phyloP scores from a whole-genome alignment of 148 eudicot species.

The Rhododendron williamsianum region DNA sequence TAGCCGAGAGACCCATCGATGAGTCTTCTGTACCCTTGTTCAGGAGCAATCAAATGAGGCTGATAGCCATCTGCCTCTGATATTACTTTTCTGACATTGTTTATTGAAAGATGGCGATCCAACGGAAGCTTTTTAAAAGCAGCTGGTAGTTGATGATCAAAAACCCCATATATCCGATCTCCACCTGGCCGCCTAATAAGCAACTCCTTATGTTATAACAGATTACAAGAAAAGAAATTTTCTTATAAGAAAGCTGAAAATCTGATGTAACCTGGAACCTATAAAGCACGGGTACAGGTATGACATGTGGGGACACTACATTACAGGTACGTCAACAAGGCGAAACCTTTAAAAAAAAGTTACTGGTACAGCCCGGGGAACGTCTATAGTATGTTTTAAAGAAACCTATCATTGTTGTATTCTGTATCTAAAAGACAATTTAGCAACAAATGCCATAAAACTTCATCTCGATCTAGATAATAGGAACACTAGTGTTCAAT shows the following conservation, averaged over 20 bases:
- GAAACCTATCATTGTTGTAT: neutral
- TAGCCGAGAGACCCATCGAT: conserved; percentile 98
- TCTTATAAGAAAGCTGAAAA: neutral
- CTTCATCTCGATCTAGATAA: neutral
- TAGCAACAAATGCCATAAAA: neutral
- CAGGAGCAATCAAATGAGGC: conserved; percentile 98
- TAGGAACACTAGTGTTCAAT: neutral
- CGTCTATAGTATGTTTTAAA: neutral
- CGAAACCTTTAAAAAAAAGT: neutral
- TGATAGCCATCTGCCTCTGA: conserved; percentile 99
- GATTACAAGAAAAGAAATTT: neutral
- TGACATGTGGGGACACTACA: neutral
- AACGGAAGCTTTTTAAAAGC: conserved; percentile 96
- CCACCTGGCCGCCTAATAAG: conserved; percentile 89
- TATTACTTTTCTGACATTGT: conserved; percentile 90
- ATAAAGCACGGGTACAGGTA: neutral
- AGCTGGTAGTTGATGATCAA: conserved; percentile 97
- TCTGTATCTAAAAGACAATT: neutral
- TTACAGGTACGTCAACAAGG: neutral
- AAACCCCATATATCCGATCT: conserved; percentile 89
- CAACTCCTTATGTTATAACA: conserved; percentile 6
- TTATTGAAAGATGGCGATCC: conserved; percentile 92
- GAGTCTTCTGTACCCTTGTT: conserved; percentile 94
- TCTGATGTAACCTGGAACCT: neutral
- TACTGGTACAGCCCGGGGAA: neutral